A percentile compares a stretch with the other conserved stretches of the same genome.
Evolutionary conservation across 2,329 filamentous ascomycete species (phyloP).

Genomic region (Amauroascus niger): DNA sequence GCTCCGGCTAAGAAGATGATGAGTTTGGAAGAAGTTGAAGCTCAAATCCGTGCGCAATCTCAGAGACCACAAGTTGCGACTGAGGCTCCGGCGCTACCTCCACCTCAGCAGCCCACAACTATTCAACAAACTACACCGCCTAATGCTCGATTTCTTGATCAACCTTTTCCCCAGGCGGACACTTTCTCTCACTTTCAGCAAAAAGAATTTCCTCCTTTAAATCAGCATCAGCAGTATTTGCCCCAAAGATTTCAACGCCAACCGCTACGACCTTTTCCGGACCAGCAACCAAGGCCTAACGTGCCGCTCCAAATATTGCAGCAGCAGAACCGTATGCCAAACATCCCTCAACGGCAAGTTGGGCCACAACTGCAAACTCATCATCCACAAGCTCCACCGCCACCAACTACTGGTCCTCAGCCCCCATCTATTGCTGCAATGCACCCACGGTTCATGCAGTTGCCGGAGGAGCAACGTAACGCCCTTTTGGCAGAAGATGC

Average conservation of each 20-base stretch:
- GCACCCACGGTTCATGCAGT: constrained; percentile 61
- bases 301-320: constrained; percentile 65
- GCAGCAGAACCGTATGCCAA: constrained; percentile 59
- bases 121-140: constrained; percentile 13
- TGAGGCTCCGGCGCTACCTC: constrained; percentile 28
- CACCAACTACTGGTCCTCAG: constrained; percentile 30
- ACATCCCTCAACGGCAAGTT: constrained; percentile 33
- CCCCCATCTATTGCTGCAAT: constrained; percentile 54
- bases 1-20: constrained; percentile 61
- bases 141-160: constrained; percentile 15
- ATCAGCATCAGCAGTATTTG: constrained; percentile 38
- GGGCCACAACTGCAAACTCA: constrained; percentile 30
- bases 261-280: constrained; percentile 32
- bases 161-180: constrained; percentile 8
- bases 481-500: constrained; percentile 83
- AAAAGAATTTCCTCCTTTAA: constrained; percentile 43
- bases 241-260: constrained; percentile 30
- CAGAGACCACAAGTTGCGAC: constrained; percentile 24
- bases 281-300: constrained; percentile 41
- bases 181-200: constrained; percentile 26
- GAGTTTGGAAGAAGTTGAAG: constrained; percentile 95
- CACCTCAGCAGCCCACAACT: constrained; percentile 20
- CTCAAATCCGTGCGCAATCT: constrained; percentile 57
- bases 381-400: constrained; percentile 31
- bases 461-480: constrained; percentile 75